Evolutionary conservation across 768 basidiomycete genomes (phyloP), one percentile per base, ranked within the genome.

Genomic region (Amanita thiersii): DNA sequence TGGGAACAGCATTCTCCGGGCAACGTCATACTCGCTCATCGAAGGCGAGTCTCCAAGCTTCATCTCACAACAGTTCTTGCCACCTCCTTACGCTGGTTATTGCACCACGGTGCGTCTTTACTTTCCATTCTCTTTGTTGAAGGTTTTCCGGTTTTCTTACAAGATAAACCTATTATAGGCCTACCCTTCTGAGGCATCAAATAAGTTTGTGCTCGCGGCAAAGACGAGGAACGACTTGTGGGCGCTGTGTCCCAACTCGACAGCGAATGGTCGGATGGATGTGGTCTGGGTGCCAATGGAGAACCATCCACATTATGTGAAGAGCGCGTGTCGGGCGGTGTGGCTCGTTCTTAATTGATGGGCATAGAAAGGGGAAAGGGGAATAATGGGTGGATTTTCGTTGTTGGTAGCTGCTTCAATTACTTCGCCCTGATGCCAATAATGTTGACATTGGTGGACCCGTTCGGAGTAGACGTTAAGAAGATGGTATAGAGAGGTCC

Each of bases 221-320:
- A 14, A 35, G 6, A 35, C 7, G n/a, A 7, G 33, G 9, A 40
- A 14, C n/a, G 17, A 30, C n/a, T 18, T 15, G 25, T 46, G 45
- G 45, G 18, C 31, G 3, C 18, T 43, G 17, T 46, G 45, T 20
- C 34, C 6, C 10, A 46, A 46, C 23, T 41, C 11, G 12, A 33
- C 45, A 20, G 45, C 45, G 10, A 18, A 35, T 20, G 45, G 45
- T n/a, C 30, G 45, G n/a, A 12, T 29, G 23, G 45, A 46, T 37
- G 29, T 42, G 9, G 45, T 46, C 14, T 29, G 24, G 19, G 10
- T 23, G 5, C 39, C 45, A 5, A 15, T 12, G 6, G 10, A 15
- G 5, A 31, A 43, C 24, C 45, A 47, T 19, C 40, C 45, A 4
- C 40, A 47, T 31, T 47, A 47, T 25, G 6, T 15, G 15, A 14